A percentile compares a stretch with the other conserved stretches of the same genome.
phyloP scores from a whole-genome alignment of 495 filamentous ascomycete species.

The Penicillium daleae region DNA sequence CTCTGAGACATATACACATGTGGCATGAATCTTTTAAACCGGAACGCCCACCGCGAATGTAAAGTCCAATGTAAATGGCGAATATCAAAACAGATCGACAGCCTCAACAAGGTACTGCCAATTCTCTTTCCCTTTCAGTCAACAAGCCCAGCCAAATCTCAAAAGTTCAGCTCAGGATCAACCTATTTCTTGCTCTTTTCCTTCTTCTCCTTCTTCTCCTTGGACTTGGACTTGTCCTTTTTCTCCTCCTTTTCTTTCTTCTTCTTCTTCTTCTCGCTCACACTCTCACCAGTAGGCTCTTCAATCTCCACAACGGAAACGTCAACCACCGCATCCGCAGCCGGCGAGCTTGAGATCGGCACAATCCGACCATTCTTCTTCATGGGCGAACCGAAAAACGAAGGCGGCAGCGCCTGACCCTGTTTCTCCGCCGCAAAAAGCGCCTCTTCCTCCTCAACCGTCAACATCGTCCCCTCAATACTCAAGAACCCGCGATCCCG shows the following conservation, averaged over 20 bases:
- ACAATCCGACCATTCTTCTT: constrained; percentile 22
- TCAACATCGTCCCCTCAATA: constrained; percentile 71
- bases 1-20: constrained; percentile 30
- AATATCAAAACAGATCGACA: constrained; percentile 6
- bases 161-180: background rate
- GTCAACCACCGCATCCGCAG: constrained; percentile 18
- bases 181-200: constrained; percentile 29
- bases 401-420: constrained; percentile 31
- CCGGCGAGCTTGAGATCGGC: constrained; percentile 25
- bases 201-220: constrained; percentile 26
- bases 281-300: constrained; percentile 2
- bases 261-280: constrained; percentile 19
- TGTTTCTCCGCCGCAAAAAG: constrained; percentile 44
- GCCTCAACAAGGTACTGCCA: background rate
- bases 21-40: constrained; percentile 25
- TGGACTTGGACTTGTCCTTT: constrained; percentile 30
- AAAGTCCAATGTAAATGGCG: constrained; percentile 17
- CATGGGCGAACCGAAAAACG: constrained; percentile 17
- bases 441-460: constrained; percentile 47
- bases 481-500: constrained; percentile 64
- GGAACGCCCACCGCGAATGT: constrained; percentile 36
- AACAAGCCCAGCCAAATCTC: background rate
- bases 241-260: constrained; percentile 35
- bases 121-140: background rate
- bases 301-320: constrained; percentile 26